Evolutionary conservation across 371 early-diverging fungal species (phyloP), one percentile per base, ranked within the genome.

Genomic region (Gilbertella persicaria): DNA sequence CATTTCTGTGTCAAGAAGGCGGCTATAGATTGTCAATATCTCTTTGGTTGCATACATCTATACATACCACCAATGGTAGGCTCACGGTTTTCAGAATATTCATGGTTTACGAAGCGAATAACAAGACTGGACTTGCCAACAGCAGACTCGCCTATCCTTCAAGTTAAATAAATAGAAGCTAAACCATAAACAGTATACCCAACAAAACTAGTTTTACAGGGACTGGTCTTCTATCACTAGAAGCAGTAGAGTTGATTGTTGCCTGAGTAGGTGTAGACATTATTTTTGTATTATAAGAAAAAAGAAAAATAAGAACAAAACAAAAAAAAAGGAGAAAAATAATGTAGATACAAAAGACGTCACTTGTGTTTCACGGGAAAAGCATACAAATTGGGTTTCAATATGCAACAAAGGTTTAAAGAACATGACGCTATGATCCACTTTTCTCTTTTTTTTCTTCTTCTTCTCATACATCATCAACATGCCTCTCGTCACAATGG

Each of bases 81-180:
- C 62, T 96, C 98, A 74, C 94, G 90, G 73, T 96, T 94, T 52
- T 96, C 96, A 57, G 89, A 83, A 69, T 95, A 98, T 73, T 94
- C 90, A 71, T 93, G 87, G 71, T 92, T 93, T 28, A 95, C 95
- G 66, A 97, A 96, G 26, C 99, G 91, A 45, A 81, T 64, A 26
- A 85, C 87, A 36, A 90, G 69, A 75, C 88, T 87, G 20, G 92
- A 91, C 68, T 92, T 92, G 42, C 92, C 92, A 37, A 92, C 92
- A 45, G 90, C 92, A 19, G 92, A 89, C 65, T 92, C 92, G 42
- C 92, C 92, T 91, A 78, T n/a, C n/a, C n/a, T n/a, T n/a, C n/a
- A n/a, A n/a, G n/a, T n/a, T n/a, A n/a, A n/a, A n/a, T n/a, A n/a
- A n/a, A n/a, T n/a, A n/a, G n/a, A n/a, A n/a, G n/a, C n/a, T n/a